Base-by-base conservation (phyloP, 1,139 yeast genomes). In the Zygosaccharomyces sapae region DNA sequence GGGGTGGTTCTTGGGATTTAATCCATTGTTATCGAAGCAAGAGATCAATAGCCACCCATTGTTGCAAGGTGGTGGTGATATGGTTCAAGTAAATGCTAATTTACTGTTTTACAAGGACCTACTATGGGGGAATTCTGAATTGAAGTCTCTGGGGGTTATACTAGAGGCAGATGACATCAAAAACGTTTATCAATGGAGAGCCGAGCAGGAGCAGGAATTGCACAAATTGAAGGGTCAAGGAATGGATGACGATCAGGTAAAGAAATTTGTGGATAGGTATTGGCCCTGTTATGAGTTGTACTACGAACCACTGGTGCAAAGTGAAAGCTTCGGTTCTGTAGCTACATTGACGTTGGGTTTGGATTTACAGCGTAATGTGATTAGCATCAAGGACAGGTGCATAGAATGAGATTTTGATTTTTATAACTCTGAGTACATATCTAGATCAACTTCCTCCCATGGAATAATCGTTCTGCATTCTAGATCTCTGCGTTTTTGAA, bases 1-100 rank as follows among this genome's bases (percentile, higher is more conserved):
- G 68, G 98, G 98, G 1, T 92, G 98, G 98, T 88, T 90, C 67
- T 77, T 82, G 20, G 97, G 97, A 2, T 90, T 80, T 65, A 55
- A 62, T 30, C 75, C 90, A 1, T 56, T 76, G 2, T 53, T 69
- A 25, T 52, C 51, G 25, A 55, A 61, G 16, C 57, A 67, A 19
- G 61, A 63, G 59, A 63, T 16, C 48, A 66, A 37, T 29, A 37
- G 18, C 12, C 38, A 35, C 16, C 53, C 36, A 19, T 25, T 48
- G 25, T 34, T 57, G 19, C 39, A 44, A 6, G 56, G 53, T 13
- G 41, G 33, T 8, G 30, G 41, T 12, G 59, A 61, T 38, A 63
- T 81, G 45, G 43, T 58, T 22, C 67, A 69, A 38, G 68, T 88
- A 35, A 84, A 89, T 60, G 58, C 66, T 0, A 65, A 68, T 38